Base-by-base conservation (phyloP, 495 filamentous ascomycete species). In the Podospora tetraspora region DNA sequence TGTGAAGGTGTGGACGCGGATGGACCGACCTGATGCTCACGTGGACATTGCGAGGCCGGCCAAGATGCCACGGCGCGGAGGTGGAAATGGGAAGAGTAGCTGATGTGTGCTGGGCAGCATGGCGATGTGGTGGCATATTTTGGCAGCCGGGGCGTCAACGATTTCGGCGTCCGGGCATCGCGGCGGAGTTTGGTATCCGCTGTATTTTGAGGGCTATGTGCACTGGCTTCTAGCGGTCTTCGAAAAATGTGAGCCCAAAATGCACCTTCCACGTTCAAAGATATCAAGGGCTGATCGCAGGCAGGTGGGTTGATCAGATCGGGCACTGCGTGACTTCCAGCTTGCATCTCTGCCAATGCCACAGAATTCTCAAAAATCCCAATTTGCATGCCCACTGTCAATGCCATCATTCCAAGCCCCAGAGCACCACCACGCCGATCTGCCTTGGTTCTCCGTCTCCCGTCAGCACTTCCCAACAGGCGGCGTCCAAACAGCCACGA, bases 1-100 rank as follows among this genome's bases (percentile, higher is more conserved):
- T 79, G 25, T 83, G 70, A 73, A 11, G 29, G 4, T 19, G 16
- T 52, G n/a, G 0, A 43, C 0, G 32, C n/a, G 7, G 9, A 30
- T 30, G 29, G 29, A 10, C 29, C 8, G 29, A 10, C 29, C 8
- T 10, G 29, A 10, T 30, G 29, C 10, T 30, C 9, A 30, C 1
- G 29, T 30, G 29, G 29, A 30, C 1, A 30, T 30, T 30, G 8
- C 8, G 8, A 30, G 29, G 3, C 8, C 29, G 29, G 0, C 8
- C 9, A 1, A 1, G 29, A 30, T 30, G 1, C 8, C 8, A 30
- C 1, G 8, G 29, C 29, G 29, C 29, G 8, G 29, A 30, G 8
- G 8, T 30, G 10, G 29, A 30, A 30, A 9, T 30, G 29, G 29
- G 29, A 30, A 30, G 29, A 2, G 29, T 1, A 27, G 5, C 0